Evolutionary conservation across 352 stramenopile species (phyloP).

Genomic region (Phytophthora multivora): DNA sequence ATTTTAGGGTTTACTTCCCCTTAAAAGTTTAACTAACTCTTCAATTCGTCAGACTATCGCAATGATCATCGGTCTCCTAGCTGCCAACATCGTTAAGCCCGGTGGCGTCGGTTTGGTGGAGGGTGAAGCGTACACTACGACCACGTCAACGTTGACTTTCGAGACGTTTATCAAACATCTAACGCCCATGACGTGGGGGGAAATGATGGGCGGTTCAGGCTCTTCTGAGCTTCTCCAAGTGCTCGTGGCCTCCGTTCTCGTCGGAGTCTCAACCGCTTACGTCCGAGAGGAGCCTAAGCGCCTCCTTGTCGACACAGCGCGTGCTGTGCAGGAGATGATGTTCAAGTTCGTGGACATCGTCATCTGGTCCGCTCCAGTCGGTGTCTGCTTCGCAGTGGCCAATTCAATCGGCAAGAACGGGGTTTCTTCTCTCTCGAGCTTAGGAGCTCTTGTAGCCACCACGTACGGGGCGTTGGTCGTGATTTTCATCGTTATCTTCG

Average conservation of each 20-base stretch:
- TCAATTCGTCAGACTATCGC: conserved; percentile 27
- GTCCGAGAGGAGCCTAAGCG: conserved; percentile 34
- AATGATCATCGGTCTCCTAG: conserved; percentile 42
- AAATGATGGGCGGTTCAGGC: conserved; percentile 55
- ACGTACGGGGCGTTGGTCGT: conserved; percentile 27
- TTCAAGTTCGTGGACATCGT: conserved; percentile 60
- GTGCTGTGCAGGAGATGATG: conserved; percentile 51
- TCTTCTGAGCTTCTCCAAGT: conserved; percentile 54
- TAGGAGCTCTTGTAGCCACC: conserved; percentile 37
- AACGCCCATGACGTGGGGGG: conserved; percentile 56
- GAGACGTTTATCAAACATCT: conserved; percentile 49
- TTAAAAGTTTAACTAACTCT: too few species aligned
- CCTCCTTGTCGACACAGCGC: conserved; percentile 32
- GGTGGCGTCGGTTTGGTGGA: conserved; percentile 33
- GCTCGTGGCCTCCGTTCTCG: conserved; percentile 41
- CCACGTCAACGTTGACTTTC: conserved; percentile 37
- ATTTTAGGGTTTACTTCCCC: too few species aligned
- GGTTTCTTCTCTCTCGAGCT: conserved; percentile 29
- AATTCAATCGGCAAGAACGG: conserved; percentile 46
- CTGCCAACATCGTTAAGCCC: conserved; percentile 54
- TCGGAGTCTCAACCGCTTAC: conserved; percentile 35
- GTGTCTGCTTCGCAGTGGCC: conserved; percentile 52
- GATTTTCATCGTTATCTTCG: conserved; percentile 43
- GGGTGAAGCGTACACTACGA: conserved; percentile 29
- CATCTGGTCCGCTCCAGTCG: conserved; percentile 48